A percentile compares a stretch with the other conserved stretches of the same genome.
These are phyloP conservation scores for Kodamaea hsintzibuensis DNA, from an alignment of 805 yeast species.

Conservation along the genomic window DNA sequence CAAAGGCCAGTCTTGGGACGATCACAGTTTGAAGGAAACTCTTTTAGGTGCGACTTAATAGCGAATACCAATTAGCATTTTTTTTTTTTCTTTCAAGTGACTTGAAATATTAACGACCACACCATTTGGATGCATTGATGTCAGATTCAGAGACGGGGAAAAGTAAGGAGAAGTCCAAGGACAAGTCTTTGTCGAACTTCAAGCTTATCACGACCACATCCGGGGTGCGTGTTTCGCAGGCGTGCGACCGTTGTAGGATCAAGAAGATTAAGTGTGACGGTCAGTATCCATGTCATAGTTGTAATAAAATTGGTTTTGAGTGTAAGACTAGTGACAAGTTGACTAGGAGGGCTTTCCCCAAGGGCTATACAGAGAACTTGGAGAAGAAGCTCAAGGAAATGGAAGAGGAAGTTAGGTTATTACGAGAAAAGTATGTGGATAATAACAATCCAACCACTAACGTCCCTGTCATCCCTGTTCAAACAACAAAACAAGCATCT, in stretches of 20 bases:
- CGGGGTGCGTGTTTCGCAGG: slow-evolving; percentile 65
- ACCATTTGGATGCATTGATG: not conserved
- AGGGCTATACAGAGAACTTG: slow-evolving; percentile 75
- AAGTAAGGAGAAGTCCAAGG: slow-evolving; percentile 10
- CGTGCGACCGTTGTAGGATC: slow-evolving; percentile 78
- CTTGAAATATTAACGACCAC: not conserved
- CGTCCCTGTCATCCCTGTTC: not conserved
- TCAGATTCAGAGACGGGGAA: slow-evolving; percentile 5
- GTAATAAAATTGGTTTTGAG: slow-evolving; percentile 61
- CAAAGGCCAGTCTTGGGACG: not conserved
- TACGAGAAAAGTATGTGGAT: slow-evolving; percentile 29
- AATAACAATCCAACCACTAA: slow-evolving; percentile 5
- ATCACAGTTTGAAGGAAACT: not conserved
- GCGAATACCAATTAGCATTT: not conserved
- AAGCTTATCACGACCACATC: slow-evolving; percentile 39
- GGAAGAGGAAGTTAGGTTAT: slow-evolving; percentile 53
- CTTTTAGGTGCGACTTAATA: not conserved
- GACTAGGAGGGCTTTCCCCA: slow-evolving; percentile 76
- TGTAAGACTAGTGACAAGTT: slow-evolving; percentile 74
- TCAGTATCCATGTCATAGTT: slow-evolving; percentile 67
- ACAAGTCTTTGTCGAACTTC: slow-evolving; percentile 27
- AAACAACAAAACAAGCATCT: not conserved
- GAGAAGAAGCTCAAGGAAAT: slow-evolving; percentile 62
- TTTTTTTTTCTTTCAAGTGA: not conserved
- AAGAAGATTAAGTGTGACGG: slow-evolving; percentile 81